Conservation (phyloP, 306 rosid species). For the Vicia sativa region DNA sequence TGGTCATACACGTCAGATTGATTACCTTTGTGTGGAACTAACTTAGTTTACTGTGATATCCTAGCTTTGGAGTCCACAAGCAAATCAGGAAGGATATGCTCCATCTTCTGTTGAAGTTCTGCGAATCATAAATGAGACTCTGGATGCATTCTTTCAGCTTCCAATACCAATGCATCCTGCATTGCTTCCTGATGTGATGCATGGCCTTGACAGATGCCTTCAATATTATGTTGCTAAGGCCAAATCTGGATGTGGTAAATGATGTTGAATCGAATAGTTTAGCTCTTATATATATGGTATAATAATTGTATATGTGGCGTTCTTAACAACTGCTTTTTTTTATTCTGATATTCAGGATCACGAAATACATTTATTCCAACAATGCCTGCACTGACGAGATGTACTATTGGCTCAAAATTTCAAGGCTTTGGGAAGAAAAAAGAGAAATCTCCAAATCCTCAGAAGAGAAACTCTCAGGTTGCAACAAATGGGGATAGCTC, state of each 20-base stretch:
- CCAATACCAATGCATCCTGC: constrained; percentile 98
- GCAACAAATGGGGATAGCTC: constrained; percentile 86
- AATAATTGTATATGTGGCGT: constrained; percentile 33
- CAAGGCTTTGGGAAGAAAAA: constrained; percentile 98
- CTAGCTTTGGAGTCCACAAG: constrained; percentile 75
- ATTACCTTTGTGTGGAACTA: constrained; percentile 33
- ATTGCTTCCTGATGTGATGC: constrained; percentile 89
- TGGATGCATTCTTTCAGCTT: constrained; percentile 92
- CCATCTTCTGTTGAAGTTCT: constrained; percentile 93
- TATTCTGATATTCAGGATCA: constrained; percentile 65
- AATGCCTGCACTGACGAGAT: constrained; percentile 92
- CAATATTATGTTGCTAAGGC: constrained; percentile 75
- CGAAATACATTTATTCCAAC: constrained; percentile 82
- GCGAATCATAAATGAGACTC: constrained; percentile 80
- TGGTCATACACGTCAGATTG: constrained; percentile 21
- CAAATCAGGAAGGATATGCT: constrained; percentile 79
- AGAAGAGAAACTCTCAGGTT: constrained; percentile 85
- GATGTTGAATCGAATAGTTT: constrained; percentile 24
- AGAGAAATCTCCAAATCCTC: constrained; percentile 82
- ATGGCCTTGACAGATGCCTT: constrained; percentile 91
- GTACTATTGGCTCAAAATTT: constrained; percentile 80
- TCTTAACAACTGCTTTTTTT: constrained; percentile 34
- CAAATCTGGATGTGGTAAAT: constrained; percentile 92
- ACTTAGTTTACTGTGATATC: constrained; percentile 45
- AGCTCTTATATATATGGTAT: constrained; percentile 26